A percentile compares a stretch with the other conserved stretches of the same genome.
These are phyloP conservation scores for Fraxinus dipetala DNA, from an alignment of 305 asterid genomes.

Conservation along the genomic window DNA sequence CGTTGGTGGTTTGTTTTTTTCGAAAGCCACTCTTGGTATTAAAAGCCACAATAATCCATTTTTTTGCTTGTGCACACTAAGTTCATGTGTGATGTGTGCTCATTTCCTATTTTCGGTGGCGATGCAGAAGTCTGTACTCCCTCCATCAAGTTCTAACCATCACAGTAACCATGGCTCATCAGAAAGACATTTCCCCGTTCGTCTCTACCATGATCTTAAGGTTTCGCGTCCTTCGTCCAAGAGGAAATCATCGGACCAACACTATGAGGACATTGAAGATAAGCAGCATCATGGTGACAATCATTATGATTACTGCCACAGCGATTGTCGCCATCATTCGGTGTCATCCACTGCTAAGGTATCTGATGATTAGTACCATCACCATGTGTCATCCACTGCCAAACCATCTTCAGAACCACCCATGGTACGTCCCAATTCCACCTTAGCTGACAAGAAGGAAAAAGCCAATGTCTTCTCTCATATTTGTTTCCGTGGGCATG, in stretches of 20 bases:
- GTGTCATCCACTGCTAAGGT: too few species aligned
- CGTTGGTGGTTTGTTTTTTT: too few species aligned
- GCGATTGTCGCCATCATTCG: too few species aligned
- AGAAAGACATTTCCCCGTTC: slow-evolving; percentile 48
- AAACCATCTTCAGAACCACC: slow-evolving; percentile 21
- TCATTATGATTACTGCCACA: too few species aligned
- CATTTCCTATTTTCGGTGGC: neutral
- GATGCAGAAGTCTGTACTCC: slow-evolving; percentile 41
- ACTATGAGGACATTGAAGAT: too few species aligned
- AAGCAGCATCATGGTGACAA: too few species aligned
- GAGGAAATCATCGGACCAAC: slow-evolving; percentile 39
- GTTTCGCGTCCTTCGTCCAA: slow-evolving; percentile 57
- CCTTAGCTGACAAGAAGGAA: slow-evolving; percentile 44
- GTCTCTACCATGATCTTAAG: slow-evolving; percentile 54
- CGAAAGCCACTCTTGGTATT: neutral
- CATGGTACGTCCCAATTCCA: slow-evolving; percentile 14
- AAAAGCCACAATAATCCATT: neutral
- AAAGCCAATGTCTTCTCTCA: slow-evolving; percentile 90
- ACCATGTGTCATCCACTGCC: slow-evolving; percentile 39
- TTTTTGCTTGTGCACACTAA: neutral
- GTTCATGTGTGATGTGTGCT: neutral
- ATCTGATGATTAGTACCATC: slow-evolving; percentile 26
- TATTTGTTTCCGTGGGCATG: slow-evolving; percentile 73
- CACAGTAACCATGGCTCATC: slow-evolving; percentile 29
- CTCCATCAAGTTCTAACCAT: slow-evolving; percentile 35